Evolutionary conservation across 2,329 filamentous ascomycete genomes (phyloP).

Genomic region (Tolypocladium inflatum): DNA sequence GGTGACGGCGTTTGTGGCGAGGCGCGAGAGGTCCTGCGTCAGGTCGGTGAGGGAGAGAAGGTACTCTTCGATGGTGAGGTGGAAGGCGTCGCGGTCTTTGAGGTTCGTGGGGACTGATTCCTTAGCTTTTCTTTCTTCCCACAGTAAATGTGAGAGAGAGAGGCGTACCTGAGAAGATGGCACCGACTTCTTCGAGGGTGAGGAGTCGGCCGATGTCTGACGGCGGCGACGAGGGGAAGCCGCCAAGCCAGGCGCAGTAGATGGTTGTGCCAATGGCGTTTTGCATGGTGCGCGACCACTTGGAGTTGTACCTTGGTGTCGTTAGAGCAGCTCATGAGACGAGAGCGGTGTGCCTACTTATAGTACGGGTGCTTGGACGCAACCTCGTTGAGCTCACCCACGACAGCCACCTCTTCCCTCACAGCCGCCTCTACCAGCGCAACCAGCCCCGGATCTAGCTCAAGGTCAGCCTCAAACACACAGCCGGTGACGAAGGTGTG

Average conservation of each 20-base stretch:
- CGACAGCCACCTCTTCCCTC: slow-evolving; percentile 59
- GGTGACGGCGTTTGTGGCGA: slow-evolving; percentile 87
- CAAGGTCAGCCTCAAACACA: neutral
- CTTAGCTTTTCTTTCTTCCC: neutral
- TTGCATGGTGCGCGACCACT: slow-evolving; percentile 80
- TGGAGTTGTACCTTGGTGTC: slow-evolving; percentile 57
- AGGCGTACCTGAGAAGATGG: slow-evolving; percentile 52
- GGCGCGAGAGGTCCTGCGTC: slow-evolving; percentile 80
- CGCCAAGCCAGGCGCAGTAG: slow-evolving; percentile 68
- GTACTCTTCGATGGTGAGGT: slow-evolving; percentile 96
- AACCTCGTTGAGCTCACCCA: slow-evolving; percentile 59
- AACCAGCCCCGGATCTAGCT: slow-evolving; percentile 54
- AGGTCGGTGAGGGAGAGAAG: slow-evolving; percentile 79
- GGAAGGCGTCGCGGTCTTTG: slow-evolving; percentile 83
- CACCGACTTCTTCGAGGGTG: slow-evolving; percentile 80
- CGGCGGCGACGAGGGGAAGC: slow-evolving; percentile 43
- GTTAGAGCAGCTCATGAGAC: neutral
- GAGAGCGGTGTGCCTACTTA: slow-evolving; percentile 48
- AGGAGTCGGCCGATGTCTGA: slow-evolving; percentile 57
- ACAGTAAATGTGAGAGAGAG: neutral
- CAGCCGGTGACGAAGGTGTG: neutral
- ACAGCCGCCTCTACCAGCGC: slow-evolving; percentile 63
- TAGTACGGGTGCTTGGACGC: slow-evolving; percentile 91
- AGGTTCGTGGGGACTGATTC: slow-evolving; percentile 74
- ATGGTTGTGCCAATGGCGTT: slow-evolving; percentile 56